phyloP scores from a whole-genome alignment of 116 monocot genomes.

The Dioscorea cayenensis region DNA sequence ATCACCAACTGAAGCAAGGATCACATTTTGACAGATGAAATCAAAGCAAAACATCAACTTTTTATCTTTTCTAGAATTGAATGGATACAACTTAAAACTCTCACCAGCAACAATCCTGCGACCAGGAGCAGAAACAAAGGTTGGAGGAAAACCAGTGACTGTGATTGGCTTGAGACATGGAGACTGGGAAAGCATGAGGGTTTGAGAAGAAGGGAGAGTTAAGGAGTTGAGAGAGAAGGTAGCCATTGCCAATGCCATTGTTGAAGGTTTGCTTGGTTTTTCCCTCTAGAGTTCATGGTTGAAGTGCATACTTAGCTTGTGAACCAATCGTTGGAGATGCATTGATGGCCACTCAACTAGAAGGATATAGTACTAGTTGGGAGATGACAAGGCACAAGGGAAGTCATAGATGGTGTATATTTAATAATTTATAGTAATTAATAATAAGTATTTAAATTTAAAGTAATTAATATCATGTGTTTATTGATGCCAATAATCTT shows the following conservation, averaged over 20 bases:
- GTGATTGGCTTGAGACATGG: slow-evolving; percentile 35
- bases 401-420: too few species aligned
- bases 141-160: slow-evolving; percentile 69
- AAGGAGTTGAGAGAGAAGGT: slow-evolving; percentile 37
- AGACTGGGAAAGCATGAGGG: slow-evolving; percentile 10
- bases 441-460: too few species aligned
- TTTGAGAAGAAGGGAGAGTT: slow-evolving; percentile 23
- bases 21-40: too few species aligned
- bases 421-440: too few species aligned
- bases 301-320: not conserved
- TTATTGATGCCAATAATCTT: too few species aligned
- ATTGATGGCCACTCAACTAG: not conserved
- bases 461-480: too few species aligned
- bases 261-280: not conserved
- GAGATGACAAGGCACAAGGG: too few species aligned
- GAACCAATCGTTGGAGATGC: not conserved
- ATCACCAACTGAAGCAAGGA: slow-evolving; percentile 59
- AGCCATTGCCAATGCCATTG: slow-evolving; percentile 19
- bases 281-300: not conserved
- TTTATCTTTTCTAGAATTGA: too few species aligned
- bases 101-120: slow-evolving; percentile 76
- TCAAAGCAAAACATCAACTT: too few species aligned
- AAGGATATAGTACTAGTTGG: too few species aligned
- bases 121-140: slow-evolving; percentile 74
- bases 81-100: not conserved